Percentiles rank a stretch among this genome's conserved stretches.
These are phyloP conservation scores for Alternaria novae-zelandiae DNA, from an alignment of 2,329 filamentous ascomycete genomes.

Conservation along the genomic window DNA sequence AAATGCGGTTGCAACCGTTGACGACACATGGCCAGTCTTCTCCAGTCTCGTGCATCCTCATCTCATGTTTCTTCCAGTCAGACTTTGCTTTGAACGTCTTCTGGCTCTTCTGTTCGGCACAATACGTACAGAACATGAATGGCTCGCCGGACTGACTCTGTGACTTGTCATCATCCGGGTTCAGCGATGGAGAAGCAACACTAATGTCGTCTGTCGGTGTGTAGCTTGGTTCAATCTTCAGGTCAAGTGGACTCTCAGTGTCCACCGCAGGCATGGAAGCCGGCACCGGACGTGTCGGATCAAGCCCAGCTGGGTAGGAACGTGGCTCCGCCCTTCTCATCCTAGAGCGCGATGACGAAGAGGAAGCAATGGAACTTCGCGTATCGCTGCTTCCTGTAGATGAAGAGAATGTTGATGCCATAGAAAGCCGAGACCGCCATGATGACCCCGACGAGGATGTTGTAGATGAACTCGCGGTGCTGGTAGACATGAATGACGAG, in stretches of 20 bases:
- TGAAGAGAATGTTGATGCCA: constrained; percentile 41
- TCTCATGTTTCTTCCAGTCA: constrained; percentile 50
- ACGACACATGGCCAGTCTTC: constrained; percentile 48
- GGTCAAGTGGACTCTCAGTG: constrained; percentile 39
- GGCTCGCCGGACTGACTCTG: constrained; percentile 38
- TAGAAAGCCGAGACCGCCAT: constrained; percentile 42
- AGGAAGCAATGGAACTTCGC: constrained; percentile 39
- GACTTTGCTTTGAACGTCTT: constrained; percentile 50
- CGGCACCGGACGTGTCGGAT: constrained; percentile 42
- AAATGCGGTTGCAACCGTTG: constrained; percentile 43
- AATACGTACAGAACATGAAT: constrained; percentile 49
- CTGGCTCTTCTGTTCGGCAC: constrained; percentile 41
- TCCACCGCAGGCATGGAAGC: constrained; percentile 41
- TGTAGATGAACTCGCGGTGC: constrained; percentile 36
- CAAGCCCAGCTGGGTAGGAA: constrained; percentile 43
- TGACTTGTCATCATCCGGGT: constrained; percentile 29
- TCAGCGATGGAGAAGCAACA: constrained; percentile 32
- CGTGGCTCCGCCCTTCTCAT: constrained; percentile 41
- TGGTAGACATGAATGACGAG: constrained; percentile 42
- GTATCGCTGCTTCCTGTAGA: constrained; percentile 38
- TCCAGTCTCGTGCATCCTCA: constrained; percentile 49
- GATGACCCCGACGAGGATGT: constrained; percentile 41
- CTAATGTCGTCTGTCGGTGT: constrained; percentile 44
- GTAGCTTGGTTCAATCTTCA: constrained; percentile 35
- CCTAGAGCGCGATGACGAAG: constrained; percentile 38